Evolutionary conservation across 2,329 filamentous ascomycete genomes (phyloP).

Genomic region (Aspergillus spinulosporus): DNA sequence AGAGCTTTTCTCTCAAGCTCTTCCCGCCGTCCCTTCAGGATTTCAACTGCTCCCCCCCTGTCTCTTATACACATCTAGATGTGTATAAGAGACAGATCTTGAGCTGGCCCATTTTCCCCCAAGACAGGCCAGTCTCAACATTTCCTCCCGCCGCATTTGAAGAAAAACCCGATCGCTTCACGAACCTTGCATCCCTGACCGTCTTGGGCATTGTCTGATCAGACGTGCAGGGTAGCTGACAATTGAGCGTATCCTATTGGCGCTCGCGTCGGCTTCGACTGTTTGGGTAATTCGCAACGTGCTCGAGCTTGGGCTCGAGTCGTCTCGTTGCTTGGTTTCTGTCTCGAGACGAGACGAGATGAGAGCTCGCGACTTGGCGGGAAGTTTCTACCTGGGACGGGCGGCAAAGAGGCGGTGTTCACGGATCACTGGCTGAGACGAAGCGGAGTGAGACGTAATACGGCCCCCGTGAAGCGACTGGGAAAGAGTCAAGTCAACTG

Average conservation of each 20-base stretch:
- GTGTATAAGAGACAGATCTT: too few relatives aligned
- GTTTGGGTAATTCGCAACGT: constrained; percentile 12
- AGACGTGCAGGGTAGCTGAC: neutral
- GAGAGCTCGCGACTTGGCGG: too few relatives aligned
- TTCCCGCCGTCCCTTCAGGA: neutral
- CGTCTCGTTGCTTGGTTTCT: too few relatives aligned
- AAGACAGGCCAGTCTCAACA: constrained; percentile 26
- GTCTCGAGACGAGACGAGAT: too few relatives aligned
- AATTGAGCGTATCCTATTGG: constrained; percentile 8
- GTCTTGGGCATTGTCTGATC: neutral
- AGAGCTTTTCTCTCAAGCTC: neutral
- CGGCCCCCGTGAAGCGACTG: too few relatives aligned
- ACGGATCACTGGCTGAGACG: neutral
- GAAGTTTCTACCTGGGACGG: neutral
- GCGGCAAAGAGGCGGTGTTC: neutral
- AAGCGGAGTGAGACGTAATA: neutral
- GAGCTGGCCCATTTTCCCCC: constrained; percentile 28
- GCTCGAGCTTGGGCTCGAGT: neutral
- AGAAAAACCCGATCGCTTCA: constrained; percentile 24
- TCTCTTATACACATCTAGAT: too few relatives aligned
- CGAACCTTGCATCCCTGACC: neutral
- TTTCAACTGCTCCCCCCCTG: neutral
- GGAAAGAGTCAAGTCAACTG: neutral
- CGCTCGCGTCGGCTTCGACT: neutral
- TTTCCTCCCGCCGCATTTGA: constrained; percentile 26